These are phyloP conservation scores for Hemisphaericaspora lyxosophila DNA, from an alignment of 1,139 yeast genomes.

Conservation along the genomic window DNA sequence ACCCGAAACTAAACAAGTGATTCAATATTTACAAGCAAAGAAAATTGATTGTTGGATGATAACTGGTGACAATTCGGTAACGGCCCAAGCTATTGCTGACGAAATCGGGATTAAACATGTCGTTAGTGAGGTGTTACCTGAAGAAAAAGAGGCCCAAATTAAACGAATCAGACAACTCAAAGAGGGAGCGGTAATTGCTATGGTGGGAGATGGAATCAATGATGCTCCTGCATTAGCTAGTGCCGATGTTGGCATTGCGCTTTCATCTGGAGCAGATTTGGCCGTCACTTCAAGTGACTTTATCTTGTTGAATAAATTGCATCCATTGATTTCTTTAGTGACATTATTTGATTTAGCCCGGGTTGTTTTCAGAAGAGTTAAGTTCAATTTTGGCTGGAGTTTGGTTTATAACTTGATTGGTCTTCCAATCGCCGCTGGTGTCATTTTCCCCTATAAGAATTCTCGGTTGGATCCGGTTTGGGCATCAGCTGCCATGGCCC, in stretches of 20 bases:
- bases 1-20: conserved; percentile 56
- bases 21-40: conserved; percentile 41
- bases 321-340: conserved; percentile 49
- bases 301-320: conserved; percentile 45
- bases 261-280: conserved; percentile 59
- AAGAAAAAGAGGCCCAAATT: conserved; percentile 64
- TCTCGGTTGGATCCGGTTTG: conserved; percentile 59
- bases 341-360: conserved; percentile 47
- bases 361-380: conserved; percentile 50
- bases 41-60: conserved; percentile 70
- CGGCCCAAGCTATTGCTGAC: conserved; percentile 67
- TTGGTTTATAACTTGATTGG: conserved; percentile 43
- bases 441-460: conserved; percentile 54
- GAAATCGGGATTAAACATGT: conserved; percentile 65
- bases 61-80: conserved; percentile 65
- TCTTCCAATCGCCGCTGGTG: conserved; percentile 65
- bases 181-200: conserved; percentile 43
- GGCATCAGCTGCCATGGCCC: conserved; percentile 70
- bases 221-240: conserved; percentile 63
- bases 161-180: conserved; percentile 48
- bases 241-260: conserved; percentile 61
- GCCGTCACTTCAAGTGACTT: conserved; percentile 62
- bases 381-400: conserved; percentile 49
- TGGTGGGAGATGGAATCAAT: conserved; percentile 67
- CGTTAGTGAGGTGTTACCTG: conserved; percentile 74